These are phyloP conservation scores for Chlamydomonas urium DNA, from an alignment of 139 green algal genomes.

Conservation along the genomic window DNA sequence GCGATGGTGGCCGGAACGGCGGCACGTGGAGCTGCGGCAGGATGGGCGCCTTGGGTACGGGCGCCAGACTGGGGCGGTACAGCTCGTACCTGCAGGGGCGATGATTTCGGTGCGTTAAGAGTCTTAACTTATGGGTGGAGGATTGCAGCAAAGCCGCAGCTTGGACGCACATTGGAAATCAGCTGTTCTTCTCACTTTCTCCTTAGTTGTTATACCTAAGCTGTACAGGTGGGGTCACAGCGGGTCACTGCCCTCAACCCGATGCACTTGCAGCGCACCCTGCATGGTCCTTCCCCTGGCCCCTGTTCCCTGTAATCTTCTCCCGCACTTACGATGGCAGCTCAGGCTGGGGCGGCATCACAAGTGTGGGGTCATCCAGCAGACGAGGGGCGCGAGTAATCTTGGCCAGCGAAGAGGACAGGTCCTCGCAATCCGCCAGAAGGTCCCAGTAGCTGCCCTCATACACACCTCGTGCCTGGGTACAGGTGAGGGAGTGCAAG, in stretches of 20 bases:
- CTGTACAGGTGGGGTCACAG: not conserved
- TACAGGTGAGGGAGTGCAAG: no score
- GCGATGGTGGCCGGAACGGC: slow-evolving; percentile 36
- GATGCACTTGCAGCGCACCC: not conserved
- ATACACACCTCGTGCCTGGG: slow-evolving; percentile 56
- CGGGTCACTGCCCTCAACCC: not conserved
- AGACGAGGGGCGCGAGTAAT: slow-evolving; percentile 41
- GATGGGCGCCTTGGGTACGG: slow-evolving; percentile 27
- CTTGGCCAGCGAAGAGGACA: slow-evolving; percentile 45
- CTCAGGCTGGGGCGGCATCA: slow-evolving; percentile 37
- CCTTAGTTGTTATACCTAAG: no score
- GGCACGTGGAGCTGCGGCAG: slow-evolving; percentile 40
- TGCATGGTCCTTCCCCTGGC: not conserved
- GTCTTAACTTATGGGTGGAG: no score
- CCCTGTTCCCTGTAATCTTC: no score
- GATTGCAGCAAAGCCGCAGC: no score
- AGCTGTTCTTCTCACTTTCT: no score
- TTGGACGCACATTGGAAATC: no score
- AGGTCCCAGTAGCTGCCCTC: slow-evolving; percentile 71
- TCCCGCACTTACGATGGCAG: slow-evolving; percentile 30
- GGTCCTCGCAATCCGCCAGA: slow-evolving; percentile 44
- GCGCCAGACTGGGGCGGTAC: slow-evolving; percentile 3
- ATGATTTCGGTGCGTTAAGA: no score
- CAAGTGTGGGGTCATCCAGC: slow-evolving; percentile 44
- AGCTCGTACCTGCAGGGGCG: no score